phyloP scores from a whole-genome alignment of 2,329 filamentous ascomycete species.

The Mycosphaerella sp. region DNA sequence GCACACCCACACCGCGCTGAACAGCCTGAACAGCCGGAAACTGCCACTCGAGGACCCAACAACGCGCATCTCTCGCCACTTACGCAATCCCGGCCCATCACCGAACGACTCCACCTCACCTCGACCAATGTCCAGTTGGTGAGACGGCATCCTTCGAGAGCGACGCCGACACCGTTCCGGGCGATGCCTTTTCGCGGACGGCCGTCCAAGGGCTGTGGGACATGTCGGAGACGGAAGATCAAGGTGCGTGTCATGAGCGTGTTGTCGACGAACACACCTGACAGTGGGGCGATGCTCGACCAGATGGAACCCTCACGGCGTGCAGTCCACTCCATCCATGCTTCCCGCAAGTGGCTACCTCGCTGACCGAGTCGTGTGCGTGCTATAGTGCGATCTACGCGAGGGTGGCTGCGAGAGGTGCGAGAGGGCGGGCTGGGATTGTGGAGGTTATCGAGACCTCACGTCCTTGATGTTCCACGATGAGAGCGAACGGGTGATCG shows the following conservation, averaged over 20 bases:
- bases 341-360: conserved; percentile 4
- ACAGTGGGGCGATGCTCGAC: background rate
- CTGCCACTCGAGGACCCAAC: background rate
- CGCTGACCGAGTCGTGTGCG: conserved; percentile 5
- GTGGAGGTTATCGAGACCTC: conserved; percentile 15
- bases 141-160: background rate
- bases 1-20: no score
- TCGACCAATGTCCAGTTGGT: background rate
- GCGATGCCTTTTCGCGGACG: conserved; percentile 15
- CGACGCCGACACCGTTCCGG: background rate
- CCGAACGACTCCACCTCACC: background rate
- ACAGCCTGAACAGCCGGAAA: background rate
- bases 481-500: conserved; percentile 13
- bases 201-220: conserved; percentile 18
- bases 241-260: conserved; percentile 17
- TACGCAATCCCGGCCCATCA: background rate
- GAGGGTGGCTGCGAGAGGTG: conserved; percentile 15
- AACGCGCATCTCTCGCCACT: background rate
- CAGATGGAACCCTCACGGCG: background rate
- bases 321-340: background rate
- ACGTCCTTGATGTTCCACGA: conserved; percentile 15
- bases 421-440: conserved; percentile 16
- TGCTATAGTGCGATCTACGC: conserved; percentile 14
- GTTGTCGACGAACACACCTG: background rate
- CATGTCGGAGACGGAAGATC: conserved; percentile 21